Percentiles rank a stretch among this genome's conserved stretches.
Conservation (phyloP, 345 rosid species). For the Anastatica hierochuntica region DNA sequence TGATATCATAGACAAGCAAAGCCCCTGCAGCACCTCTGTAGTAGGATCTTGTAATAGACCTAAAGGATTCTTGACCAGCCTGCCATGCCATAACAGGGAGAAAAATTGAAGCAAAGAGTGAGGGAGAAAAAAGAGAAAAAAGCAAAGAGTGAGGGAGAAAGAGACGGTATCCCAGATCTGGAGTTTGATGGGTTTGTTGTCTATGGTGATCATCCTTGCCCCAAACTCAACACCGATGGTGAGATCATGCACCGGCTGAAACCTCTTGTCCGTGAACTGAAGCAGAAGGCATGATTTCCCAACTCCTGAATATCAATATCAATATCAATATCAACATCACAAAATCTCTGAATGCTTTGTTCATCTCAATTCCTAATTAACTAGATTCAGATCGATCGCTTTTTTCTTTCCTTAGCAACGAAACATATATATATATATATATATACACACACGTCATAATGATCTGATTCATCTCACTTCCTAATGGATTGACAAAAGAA, state of each 20-base stretch:
- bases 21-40: constrained; percentile 99
- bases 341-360: neutral
- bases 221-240: constrained; percentile 96
- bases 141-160: neutral
- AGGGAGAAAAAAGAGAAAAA: no score
- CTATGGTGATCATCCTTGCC: constrained; percentile 92
- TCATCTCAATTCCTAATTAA: no score
- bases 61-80: constrained; percentile 99
- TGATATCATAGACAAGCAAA: constrained; percentile 94
- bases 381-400: neutral
- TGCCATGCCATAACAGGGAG: constrained; percentile 16
- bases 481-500: no score
- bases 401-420: no score
- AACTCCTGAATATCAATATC: constrained; percentile 42
- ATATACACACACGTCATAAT: no score
- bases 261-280: constrained; percentile 21
- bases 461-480: constrained; percentile 2
- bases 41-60: constrained; percentile 95
- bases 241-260: constrained; percentile 27
- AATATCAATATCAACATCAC: neutral
- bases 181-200: constrained; percentile 86
- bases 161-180: constrained; percentile 98
- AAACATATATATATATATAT: no score
- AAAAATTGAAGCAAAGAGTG: neutral
- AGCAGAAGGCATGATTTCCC: constrained; percentile 96